These are phyloP conservation scores for Solioccasus polychromus DNA, from an alignment of 768 basidiomycete genomes.

Conservation along the genomic window DNA sequence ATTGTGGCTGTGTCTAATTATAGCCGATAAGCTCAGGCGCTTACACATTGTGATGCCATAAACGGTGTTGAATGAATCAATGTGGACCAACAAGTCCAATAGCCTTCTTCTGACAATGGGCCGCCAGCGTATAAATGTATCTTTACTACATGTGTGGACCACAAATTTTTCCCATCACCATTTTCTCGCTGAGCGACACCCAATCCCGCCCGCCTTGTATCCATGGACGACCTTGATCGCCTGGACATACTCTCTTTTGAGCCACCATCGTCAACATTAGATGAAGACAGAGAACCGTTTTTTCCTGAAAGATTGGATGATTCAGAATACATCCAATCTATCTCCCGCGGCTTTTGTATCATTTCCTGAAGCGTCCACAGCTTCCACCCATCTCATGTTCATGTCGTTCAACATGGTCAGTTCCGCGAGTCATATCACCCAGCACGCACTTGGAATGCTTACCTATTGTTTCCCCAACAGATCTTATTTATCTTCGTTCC, in stretches of 20 bases:
- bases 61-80: slow-evolving; percentile 4
- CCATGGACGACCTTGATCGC: slow-evolving; percentile 9
- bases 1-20: too few species aligned
- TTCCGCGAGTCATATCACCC: too few species aligned
- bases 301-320: not conserved
- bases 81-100: not conserved
- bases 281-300: too few species aligned
- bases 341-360: not conserved
- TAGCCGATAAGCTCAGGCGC: not conserved
- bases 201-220: not conserved
- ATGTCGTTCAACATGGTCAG: too few species aligned
- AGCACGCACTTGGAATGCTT: too few species aligned
- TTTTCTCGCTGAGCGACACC: not conserved
- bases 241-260: not conserved
- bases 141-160: not conserved
- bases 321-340: not conserved
- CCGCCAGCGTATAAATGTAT: not conserved
- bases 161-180: not conserved
- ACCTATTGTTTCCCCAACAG: too few species aligned
- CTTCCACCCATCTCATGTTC: too few species aligned
- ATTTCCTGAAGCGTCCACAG: slow-evolving; percentile 1
- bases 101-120: too few species aligned
- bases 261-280: not conserved
- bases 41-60: not conserved
- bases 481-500: too few species aligned